phyloP scores from a whole-genome alignment of 2,329 filamentous ascomycete genomes.

The Balansia obtecta region DNA sequence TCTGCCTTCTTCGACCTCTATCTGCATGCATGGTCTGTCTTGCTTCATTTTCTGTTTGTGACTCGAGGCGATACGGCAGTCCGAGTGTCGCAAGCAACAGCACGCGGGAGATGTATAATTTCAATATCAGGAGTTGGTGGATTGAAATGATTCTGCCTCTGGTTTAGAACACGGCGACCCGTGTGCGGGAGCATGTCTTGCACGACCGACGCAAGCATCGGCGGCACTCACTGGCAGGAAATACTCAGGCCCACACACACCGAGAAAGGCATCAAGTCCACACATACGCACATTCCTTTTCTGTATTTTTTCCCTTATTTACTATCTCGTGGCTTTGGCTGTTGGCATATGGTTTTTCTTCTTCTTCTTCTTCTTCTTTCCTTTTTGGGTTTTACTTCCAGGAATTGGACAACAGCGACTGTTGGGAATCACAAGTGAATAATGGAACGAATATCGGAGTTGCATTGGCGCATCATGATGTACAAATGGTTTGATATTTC shows the following conservation, averaged over 20 bases:
- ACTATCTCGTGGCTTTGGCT: too few relatives aligned
- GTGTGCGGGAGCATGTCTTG: neutral
- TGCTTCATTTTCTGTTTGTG: neutral
- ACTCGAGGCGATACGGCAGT: neutral
- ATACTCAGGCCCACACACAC: neutral
- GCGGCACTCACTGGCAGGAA: neutral
- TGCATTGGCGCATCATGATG: conserved; percentile 14
- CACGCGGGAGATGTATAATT: neutral
- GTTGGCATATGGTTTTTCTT: neutral
- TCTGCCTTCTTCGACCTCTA: neutral
- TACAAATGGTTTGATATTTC: conserved; percentile 10
- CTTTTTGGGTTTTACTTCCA: conserved; percentile 1
- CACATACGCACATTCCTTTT: neutral
- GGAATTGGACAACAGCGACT: conserved; percentile 9
- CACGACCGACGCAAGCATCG: neutral
- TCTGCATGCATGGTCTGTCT: neutral
- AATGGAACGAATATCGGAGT: conserved; percentile 13
- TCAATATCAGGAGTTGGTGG: neutral
- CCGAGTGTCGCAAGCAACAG: neutral
- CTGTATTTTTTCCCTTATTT: neutral
- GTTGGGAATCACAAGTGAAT: conserved; percentile 10
- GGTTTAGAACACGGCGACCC: neutral
- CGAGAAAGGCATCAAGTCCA: neutral
- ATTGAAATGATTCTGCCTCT: neutral
- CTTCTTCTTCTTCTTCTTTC: conserved; percentile 6